Evolutionary conservation across 768 basidiomycete genomes (phyloP).

Genomic region (Leucosporidium creatinivorum): DNA sequence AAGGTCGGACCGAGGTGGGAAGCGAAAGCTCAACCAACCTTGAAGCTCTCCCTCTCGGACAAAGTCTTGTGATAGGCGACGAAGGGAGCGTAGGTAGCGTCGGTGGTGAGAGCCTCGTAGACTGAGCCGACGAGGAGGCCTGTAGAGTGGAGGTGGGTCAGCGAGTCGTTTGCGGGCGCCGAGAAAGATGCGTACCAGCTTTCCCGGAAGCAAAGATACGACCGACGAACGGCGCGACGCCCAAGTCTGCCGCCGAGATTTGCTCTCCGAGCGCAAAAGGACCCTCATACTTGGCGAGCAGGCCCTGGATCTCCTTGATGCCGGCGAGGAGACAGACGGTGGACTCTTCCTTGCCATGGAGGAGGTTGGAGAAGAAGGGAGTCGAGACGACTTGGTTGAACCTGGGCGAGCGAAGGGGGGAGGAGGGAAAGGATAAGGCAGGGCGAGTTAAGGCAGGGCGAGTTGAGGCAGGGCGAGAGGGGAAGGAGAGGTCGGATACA

Average conservation of each 20-base stretch:
- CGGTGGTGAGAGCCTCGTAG: background rate
- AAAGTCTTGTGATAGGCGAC: background rate
- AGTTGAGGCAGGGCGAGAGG: too few relatives aligned
- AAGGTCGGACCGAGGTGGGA: too few relatives aligned
- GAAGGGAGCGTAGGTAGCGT: slow-evolving; percentile 1
- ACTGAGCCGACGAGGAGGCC: background rate
- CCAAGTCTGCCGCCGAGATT: slow-evolving; percentile 10
- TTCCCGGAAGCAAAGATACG: background rate
- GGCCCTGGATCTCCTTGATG: slow-evolving; percentile 1
- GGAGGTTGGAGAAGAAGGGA: background rate
- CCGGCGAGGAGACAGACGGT: background rate
- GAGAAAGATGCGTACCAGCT: slow-evolving; percentile 16
- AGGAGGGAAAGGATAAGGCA: background rate
- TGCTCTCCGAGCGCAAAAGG: slow-evolving; percentile 18
- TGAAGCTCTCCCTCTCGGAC: too few relatives aligned
- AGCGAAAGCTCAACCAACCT: too few relatives aligned
- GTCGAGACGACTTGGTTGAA: background rate
- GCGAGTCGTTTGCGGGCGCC: too few relatives aligned
- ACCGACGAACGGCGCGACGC: slow-evolving; percentile 16
- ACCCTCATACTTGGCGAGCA: slow-evolving; percentile 1
- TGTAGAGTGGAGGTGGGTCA: background rate
- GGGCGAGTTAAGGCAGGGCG: too few relatives aligned
- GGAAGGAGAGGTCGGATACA: too few relatives aligned
- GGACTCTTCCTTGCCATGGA: background rate
- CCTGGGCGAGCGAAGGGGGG: background rate